These are phyloP conservation scores for Coniosporium tulheliwenetii DNA, from an alignment of 2,329 filamentous ascomycete genomes.

Conservation along the genomic window DNA sequence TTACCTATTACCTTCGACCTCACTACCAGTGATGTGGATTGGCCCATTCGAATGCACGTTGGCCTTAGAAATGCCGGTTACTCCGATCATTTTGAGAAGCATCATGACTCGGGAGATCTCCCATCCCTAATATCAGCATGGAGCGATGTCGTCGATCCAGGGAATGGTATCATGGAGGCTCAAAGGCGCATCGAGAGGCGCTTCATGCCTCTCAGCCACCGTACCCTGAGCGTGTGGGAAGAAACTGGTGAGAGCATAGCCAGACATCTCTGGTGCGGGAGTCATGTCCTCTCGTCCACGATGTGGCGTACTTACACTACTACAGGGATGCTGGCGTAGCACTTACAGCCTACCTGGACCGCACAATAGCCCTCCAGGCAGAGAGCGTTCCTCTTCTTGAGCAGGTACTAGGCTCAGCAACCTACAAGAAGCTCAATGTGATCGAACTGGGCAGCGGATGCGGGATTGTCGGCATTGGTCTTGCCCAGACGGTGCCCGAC, in stretches of 20 bases:
- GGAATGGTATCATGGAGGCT: conserved; percentile 22
- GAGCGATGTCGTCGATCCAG: conserved; percentile 30
- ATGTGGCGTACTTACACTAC: not conserved
- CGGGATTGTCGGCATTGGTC: conserved; percentile 50
- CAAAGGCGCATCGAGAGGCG: conserved; percentile 40
- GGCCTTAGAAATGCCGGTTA: conserved; percentile 13
- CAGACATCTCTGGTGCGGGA: conserved; percentile 50
- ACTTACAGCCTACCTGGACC: conserved; percentile 36
- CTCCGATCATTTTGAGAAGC: conserved; percentile 15
- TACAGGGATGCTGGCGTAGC: conserved; percentile 39
- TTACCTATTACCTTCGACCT: conserved; percentile 27
- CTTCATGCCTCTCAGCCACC: conserved; percentile 26
- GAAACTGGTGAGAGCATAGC: conserved; percentile 61
- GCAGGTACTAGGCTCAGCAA: conserved; percentile 19
- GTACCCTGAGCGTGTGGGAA: conserved; percentile 41
- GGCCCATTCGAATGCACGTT: conserved; percentile 24
- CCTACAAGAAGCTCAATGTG: conserved; percentile 29
- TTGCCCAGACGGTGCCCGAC: conserved; percentile 37
- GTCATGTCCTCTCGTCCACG: conserved; percentile 7
- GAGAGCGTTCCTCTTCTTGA: conserved; percentile 18
- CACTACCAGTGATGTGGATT: conserved; percentile 19
- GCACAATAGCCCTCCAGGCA: conserved; percentile 19
- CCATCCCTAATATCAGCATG: conserved; percentile 41
- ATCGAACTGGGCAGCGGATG: conserved; percentile 55
- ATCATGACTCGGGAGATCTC: conserved; percentile 11